Base-by-base conservation (phyloP, 495 filamentous ascomycete genomes). In the Aspergillus bertholletiae region DNA sequence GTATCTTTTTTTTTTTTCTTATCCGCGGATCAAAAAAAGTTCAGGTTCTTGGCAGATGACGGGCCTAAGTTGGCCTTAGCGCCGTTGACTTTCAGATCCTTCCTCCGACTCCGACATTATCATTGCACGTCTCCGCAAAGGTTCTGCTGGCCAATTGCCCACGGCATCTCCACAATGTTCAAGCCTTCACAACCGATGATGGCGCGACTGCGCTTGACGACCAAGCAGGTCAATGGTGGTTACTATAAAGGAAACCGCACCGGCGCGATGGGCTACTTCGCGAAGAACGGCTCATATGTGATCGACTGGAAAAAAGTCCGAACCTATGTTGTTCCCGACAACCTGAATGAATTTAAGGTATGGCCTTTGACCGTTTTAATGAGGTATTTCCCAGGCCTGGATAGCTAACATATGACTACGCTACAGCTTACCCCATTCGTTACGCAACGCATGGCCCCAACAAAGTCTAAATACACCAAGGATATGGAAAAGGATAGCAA, bases 171-270 rank as follows among this genome's bases (percentile, higher is more conserved):
- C 57, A 72, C 57, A 20, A 84, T 84, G 81, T 77, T 82, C 62
- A 82, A 88, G 71, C 88, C 92, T 15, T 88, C 93, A 18, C 73
- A 83, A 53, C 66, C 80, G 32, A 85, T 96, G 68, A 78, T 82
- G 59, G 77, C 78, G 68, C 78, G 79, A 45, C 61, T 90, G 50
- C 84, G 88, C 64, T 78, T 98, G 51, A 96, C 88, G 5, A 97
- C 94, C 56, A 98, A 98, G 74, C 84, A 89, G 68, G 85, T 89
- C 74, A 88, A 87, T 67, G 90, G 92, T 68, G 94, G 90, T 46
- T 98, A 85, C 82, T 97, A 97, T 83, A 97, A 97, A 78, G 95
- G 95, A 66, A 97, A 84, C 55, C 80, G 93, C 21, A 84, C 89
- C 0, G 95, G 95, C 12, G 82, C 86, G 34, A 89, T 93, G 84